Conservation (phyloP, 176 grass and related monocot genomes). For the Zea mays region Zm-B73-REFERENCE-NAM-5.0 NC_050097.1:224108001-224108500, state of each 20-base stretch:
- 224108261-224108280: neutral
- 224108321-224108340: neutral
- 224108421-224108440: conserved; percentile 57
- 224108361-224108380: conserved; percentile 8
- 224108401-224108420: conserved; percentile 71
- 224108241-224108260: neutral
- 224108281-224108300: neutral
- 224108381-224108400: conserved; percentile 70
- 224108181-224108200: too few species aligned
- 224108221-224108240: conserved; percentile 8
- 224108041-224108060: too few species aligned
- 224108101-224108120: too few species aligned
- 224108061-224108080: too few species aligned
- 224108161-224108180: too few species aligned
- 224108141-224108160: too few species aligned
- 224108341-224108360: neutral
- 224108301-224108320: conserved; percentile 37
- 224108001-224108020: too few species aligned
- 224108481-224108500: conserved; percentile 43
- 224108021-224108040: too few species aligned
- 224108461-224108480: conserved; percentile 76
- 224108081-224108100: too few species aligned
- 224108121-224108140: too few species aligned
- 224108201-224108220: neutral
- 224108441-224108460: conserved; percentile 42